Percentiles rank a stretch among this genome's conserved stretches.
These are phyloP conservation scores for Backusella macrospora DNA, from an alignment of 192 early-diverging fungal species.

Conservation along the genomic window DNA sequence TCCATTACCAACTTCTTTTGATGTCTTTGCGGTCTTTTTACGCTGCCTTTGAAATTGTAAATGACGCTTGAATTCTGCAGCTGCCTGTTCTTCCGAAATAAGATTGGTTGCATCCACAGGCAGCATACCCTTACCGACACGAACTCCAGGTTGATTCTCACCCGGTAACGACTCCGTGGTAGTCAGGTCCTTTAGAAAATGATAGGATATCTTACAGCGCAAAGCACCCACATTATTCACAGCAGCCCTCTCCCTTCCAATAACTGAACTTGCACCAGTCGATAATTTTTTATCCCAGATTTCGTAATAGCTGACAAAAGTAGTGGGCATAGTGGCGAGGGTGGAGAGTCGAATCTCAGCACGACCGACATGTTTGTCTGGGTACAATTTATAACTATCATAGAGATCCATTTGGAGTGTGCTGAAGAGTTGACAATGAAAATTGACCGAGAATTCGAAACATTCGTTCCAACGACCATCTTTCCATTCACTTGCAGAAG, in stretches of 20 bases:
- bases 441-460: conserved; percentile 69
- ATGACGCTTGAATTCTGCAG: conserved; percentile 19
- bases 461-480: conserved; percentile 73
- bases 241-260: conserved; percentile 29
- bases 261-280: conserved; percentile 60
- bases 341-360: conserved; percentile 65
- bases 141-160: not conserved
- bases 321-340: conserved; percentile 64
- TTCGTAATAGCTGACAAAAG: conserved; percentile 75
- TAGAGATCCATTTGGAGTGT: conserved; percentile 72
- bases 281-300: conserved; percentile 76
- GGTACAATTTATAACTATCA: conserved; percentile 59
- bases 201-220: conserved; percentile 67
- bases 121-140: too few relatives aligned
- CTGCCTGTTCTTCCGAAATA: conserved; percentile 17
- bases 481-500: conserved; percentile 56
- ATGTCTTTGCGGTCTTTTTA: not conserved
- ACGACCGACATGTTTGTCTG: conserved; percentile 68
- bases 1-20: not conserved
- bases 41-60: conserved; percentile 17
- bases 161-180: not conserved
- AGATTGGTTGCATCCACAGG: not conserved
- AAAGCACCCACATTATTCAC: conserved; percentile 68
- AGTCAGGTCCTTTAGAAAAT: conserved; percentile 29
- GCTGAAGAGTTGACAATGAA: conserved; percentile 76